A percentile compares a stretch with the other conserved stretches of the same genome.
Evolutionary conservation across 2,329 filamentous ascomycete species (phyloP).

Genomic region (Ilyonectria sp.): DNA sequence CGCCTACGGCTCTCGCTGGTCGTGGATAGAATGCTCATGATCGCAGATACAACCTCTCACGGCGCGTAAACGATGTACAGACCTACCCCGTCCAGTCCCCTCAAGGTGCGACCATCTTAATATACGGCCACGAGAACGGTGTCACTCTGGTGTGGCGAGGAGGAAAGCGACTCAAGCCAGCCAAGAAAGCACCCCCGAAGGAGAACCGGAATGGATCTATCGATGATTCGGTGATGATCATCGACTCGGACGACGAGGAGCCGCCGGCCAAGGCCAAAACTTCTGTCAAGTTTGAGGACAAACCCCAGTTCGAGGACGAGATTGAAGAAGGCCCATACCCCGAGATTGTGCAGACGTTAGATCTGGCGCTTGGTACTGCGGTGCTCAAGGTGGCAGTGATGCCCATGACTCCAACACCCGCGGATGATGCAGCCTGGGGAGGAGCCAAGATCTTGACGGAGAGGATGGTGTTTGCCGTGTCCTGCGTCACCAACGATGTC

Average conservation of each 20-base stretch:
- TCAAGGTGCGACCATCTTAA: slow-evolving; percentile 74
- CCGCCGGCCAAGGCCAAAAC: slow-evolving; percentile 53
- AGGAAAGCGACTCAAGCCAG: slow-evolving; percentile 70
- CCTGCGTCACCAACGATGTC: slow-evolving; percentile 70
- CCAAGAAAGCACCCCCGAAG: slow-evolving; percentile 53
- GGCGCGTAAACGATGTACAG: slow-evolving; percentile 72
- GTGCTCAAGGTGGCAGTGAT: slow-evolving; percentile 71
- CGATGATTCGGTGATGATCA: slow-evolving; percentile 72
- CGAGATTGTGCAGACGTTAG: slow-evolving; percentile 72
- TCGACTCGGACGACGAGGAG: slow-evolving; percentile 75
- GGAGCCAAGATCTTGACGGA: slow-evolving; percentile 66
- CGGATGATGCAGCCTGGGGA: slow-evolving; percentile 64
- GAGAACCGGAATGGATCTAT: slow-evolving; percentile 67
- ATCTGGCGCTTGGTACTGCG: slow-evolving; percentile 71
- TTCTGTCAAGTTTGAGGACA: slow-evolving; percentile 62
- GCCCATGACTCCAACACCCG: slow-evolving; percentile 64
- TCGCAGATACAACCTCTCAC: slow-evolving; percentile 71
- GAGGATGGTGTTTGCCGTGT: slow-evolving; percentile 73
- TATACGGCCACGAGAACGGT: slow-evolving; percentile 76
- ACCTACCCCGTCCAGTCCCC: slow-evolving; percentile 74
- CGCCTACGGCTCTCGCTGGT: not conserved
- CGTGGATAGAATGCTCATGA: slow-evolving; percentile 18
- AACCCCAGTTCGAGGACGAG: slow-evolving; percentile 71
- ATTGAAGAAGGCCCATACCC: slow-evolving; percentile 66
- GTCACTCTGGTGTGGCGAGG: slow-evolving; percentile 75